Evolutionary conservation across 2,329 filamentous ascomycete species (phyloP).

Genomic region (Ophiostoma sp.): DNA sequence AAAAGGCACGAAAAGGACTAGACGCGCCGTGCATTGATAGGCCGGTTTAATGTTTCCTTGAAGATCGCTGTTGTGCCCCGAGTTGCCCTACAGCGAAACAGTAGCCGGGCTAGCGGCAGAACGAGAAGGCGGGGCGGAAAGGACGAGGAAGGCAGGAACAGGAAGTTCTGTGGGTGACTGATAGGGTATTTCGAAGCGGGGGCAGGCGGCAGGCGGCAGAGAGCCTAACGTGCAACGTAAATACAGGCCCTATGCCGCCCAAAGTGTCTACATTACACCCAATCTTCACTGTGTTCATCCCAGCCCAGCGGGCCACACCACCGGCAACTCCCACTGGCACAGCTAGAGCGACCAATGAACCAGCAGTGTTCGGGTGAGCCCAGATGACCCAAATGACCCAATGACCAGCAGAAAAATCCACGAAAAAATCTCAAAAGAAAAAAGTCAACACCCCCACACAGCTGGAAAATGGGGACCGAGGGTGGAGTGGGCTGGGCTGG

Average conservation of each 20-base stretch:
- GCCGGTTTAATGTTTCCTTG: background rate
- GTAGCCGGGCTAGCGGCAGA: constrained; percentile 19
- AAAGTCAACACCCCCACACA: background rate
- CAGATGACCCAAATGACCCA: too few relatives aligned
- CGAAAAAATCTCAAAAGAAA: background rate
- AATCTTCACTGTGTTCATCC: background rate
- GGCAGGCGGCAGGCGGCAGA: background rate
- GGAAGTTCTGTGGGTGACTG: background rate
- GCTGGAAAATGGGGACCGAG: constrained; percentile 4
- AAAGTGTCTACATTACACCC: background rate
- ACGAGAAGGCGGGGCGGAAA: background rate
- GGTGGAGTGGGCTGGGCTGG: constrained; percentile 12
- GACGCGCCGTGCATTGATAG: constrained; percentile 1
- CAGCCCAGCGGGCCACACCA: background rate
- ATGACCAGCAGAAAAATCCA: background rate
- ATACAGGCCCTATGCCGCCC: background rate
- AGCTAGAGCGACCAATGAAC: background rate
- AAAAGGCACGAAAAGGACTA: background rate
- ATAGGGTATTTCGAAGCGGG: constrained; percentile 12
- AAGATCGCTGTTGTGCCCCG: background rate
- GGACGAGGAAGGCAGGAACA: background rate
- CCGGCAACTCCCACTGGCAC: background rate
- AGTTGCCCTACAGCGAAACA: background rate
- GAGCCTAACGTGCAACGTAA: background rate
- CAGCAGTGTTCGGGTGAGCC: background rate